Evolutionary conservation across 2,329 filamentous ascomycete genomes (phyloP).

Genomic region (Pyrenophora graminea): DNA sequence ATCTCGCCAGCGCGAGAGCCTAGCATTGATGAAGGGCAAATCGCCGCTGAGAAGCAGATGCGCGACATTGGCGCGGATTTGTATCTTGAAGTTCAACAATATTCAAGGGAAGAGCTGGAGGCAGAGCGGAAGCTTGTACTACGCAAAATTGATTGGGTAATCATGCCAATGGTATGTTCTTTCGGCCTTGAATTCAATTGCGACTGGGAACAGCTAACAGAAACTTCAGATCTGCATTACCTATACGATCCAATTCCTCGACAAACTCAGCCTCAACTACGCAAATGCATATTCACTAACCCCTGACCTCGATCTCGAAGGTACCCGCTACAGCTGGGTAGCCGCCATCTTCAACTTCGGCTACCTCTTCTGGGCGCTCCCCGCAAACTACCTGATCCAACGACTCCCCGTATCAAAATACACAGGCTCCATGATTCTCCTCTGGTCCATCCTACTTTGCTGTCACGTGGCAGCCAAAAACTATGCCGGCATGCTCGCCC

Average conservation of each 20-base stretch:
- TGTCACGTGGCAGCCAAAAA: slow-evolving; percentile 48
- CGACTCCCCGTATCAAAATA: slow-evolving; percentile 44
- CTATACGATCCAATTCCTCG: slow-evolving; percentile 55
- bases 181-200: too few relatives aligned
- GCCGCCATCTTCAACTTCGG: slow-evolving; percentile 53
- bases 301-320: slow-evolving; percentile 42
- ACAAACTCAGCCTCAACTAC: slow-evolving; percentile 50
- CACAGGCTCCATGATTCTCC: slow-evolving; percentile 44
- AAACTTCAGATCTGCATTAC: slow-evolving; percentile 43
- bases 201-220: background rate
- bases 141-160: slow-evolving; percentile 52
- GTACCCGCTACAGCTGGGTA: slow-evolving; percentile 49
- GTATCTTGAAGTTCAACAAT: slow-evolving; percentile 52
- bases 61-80: slow-evolving; percentile 52
- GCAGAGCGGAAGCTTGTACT: slow-evolving; percentile 49
- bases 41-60: slow-evolving; percentile 42
- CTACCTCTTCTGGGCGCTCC: slow-evolving; percentile 50
- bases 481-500: slow-evolving; percentile 42
- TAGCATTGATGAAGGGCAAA: slow-evolving; percentile 35
- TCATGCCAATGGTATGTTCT: slow-evolving; percentile 51
- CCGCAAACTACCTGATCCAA: slow-evolving; percentile 47
- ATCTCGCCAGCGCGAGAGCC: slow-evolving; percentile 28
- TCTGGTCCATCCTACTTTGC: slow-evolving; percentile 54
- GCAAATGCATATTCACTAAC: slow-evolving; percentile 46
- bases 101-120: slow-evolving; percentile 51